Conservation (phyloP, 1,284 basidiomycete species). For the Sanguinoderma infundibulare region DNA sequence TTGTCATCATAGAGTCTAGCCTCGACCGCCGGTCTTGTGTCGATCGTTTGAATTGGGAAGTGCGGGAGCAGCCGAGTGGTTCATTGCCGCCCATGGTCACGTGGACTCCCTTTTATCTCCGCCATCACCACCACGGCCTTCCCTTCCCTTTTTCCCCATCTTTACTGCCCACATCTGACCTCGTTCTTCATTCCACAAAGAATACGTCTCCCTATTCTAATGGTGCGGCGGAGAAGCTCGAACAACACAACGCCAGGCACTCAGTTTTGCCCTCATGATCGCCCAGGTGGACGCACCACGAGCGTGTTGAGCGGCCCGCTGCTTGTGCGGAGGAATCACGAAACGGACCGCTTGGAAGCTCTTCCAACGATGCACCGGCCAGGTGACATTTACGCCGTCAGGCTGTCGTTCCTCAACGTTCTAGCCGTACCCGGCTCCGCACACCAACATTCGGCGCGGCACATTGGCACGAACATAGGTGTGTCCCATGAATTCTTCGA, state of each 20-base stretch:
- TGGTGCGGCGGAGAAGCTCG: too few relatives aligned
- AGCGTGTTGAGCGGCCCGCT: constrained; percentile 4
- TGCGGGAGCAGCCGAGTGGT: not conserved
- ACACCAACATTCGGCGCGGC: not conserved
- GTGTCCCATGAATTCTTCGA: not conserved
- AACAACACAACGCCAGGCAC: not conserved
- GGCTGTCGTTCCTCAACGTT: not conserved
- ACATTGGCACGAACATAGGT: not conserved
- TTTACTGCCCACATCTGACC: too few relatives aligned
- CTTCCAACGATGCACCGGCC: not conserved
- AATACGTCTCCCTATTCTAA: too few relatives aligned
- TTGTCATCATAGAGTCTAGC: too few relatives aligned
- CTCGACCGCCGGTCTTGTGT: too few relatives aligned
- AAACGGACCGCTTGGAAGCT: constrained; percentile 2
- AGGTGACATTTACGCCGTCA: not conserved
- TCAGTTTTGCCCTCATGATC: constrained; percentile 11
- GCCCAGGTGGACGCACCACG: not conserved
- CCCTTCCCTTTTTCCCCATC: too few relatives aligned
- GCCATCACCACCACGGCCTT: too few relatives aligned
- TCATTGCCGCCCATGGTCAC: not conserved
- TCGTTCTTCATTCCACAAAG: too few relatives aligned
- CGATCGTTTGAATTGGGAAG: too few relatives aligned
- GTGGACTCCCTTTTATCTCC: not conserved
- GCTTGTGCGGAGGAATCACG: not conserved
- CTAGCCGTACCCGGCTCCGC: not conserved